Evolutionary conservation across 1,284 basidiomycete genomes (phyloP).

Genomic region (Ganoderma sinense): DNA sequence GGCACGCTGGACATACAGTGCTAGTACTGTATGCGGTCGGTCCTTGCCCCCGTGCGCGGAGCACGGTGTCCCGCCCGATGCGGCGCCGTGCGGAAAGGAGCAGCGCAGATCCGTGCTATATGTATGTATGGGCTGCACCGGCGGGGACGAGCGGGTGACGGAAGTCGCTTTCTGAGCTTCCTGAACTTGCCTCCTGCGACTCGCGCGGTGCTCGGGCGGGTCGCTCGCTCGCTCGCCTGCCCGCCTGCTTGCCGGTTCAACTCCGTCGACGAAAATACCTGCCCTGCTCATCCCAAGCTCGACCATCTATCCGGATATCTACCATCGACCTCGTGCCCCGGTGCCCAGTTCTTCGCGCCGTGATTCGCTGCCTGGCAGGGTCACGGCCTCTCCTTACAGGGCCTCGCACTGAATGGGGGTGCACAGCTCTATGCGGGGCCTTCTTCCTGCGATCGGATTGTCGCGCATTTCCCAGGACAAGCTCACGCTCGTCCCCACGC

Average conservation of each 20-base stretch:
- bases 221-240: not conserved
- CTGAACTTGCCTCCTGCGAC: not conserved
- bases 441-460: slow-evolving; percentile 5
- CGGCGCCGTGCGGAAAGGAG: not conserved
- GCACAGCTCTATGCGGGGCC: not conserved
- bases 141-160: not conserved
- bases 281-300: no score
- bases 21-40: not conserved
- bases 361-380: slow-evolving; percentile 6
- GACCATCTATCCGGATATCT: no score
- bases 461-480: slow-evolving; percentile 3
- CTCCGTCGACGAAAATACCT: not conserved
- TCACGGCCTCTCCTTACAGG: not conserved
- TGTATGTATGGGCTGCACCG: not conserved
- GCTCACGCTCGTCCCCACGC: not conserved
- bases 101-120: not conserved
- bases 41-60: not conserved
- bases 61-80: not conserved
- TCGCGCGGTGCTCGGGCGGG: not conserved
- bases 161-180: not conserved
- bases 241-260: no score
- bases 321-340: not conserved
- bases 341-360: not conserved
- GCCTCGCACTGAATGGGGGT: not conserved
- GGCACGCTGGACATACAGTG: no score